Evolutionary conservation across 2,329 filamentous ascomycete species (phyloP), one percentile per base, ranked within the genome.

Genomic region (Eutypella sp.): DNA sequence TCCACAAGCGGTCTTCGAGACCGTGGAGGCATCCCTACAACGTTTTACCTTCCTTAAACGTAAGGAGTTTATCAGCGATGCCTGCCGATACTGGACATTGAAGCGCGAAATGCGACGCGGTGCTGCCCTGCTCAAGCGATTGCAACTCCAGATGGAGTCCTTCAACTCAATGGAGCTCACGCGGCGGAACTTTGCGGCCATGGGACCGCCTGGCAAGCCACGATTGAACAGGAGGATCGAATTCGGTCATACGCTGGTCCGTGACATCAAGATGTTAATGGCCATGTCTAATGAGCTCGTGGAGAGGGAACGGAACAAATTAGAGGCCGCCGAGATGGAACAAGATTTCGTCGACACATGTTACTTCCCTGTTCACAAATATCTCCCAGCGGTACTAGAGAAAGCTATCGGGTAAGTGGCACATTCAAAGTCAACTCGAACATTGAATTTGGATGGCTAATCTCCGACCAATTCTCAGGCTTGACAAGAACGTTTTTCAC

Each of bases 81-180:
- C 88, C 2, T 97, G 92, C 70, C 90, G 89, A 57, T 99, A 97
- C 68, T 99, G 93, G 93, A 97, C 93, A 0, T 68, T 99, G 52
- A 99, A 99, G 70, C 82, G 93, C 46, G 93, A 99, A 66, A 88
- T 92, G 50, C 83, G 93, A 27, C 80, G 93, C 47, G 93, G 93
- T 40, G 93, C 93, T 24, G 89, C 93, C 4, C 74, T 99, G 45
- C 77, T 99, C 48, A 97, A 97, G 69, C 83, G 93, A 29, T 75
- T 99, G 18, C 93, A 99, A 64, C 71, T 97, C 47, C 91, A 96
- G 65, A 87, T 96, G 77, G 92, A 97, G 66, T 89, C 89, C 0
- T 99, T 97, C 66, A 92, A 92, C 6, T 96, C 90, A 0, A 96
- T 96, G 86, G 93, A 99, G 67, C 84, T 99, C 54, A 96, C 93